Evolutionary conservation across 2,329 filamentous ascomycete species (phyloP), one percentile per base, ranked within the genome.

Genomic region (Pseudocercospora vitis): DNA sequence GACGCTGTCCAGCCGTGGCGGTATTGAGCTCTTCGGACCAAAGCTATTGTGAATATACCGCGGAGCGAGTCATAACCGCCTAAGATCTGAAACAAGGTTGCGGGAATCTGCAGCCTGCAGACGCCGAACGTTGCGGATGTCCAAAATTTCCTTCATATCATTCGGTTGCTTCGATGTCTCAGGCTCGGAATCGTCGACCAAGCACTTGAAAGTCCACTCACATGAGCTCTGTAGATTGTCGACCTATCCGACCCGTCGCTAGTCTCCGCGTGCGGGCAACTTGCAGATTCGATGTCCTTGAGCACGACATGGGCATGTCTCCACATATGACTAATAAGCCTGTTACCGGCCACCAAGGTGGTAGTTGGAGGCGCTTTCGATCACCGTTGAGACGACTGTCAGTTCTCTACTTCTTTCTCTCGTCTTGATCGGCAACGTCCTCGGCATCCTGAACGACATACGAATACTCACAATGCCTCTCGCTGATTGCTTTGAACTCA

Each of bases 401-500:
- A 32, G 42, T 37, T 29, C 28, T 26, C 23, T 26, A n/a, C 48
- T 16, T 18, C 40, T 29, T 24, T n/a, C 29, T 16, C 26, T 19
- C 23, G 16, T 45, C 24, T n/a, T 45, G 26, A 6, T 21, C 11
- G 21, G 8, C 31, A n/a, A 31, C 18, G 26, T 11, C 6, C 24
- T 21, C 1, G 7, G 21, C 18, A 32, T 16, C 21, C n/a, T 3
- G n/a, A 26, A 23, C 12, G 21, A 11, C 18, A 26, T 28, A 26
- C 6, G 16, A 33, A 28, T 11, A 31, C 16, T 16, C 28, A 52
- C 6, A 19, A 60, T 60, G 57, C 55, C 52, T 52, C 49, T 60
- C 21, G 37, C 55, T 31, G 69, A 67, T 52, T 65, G 63, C 44
- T 60, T 60, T 40, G 52, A 42, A 47, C 66, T 74, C 54, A 74